Percentiles rank a stretch among this genome's conserved stretches.
phyloP scores from a whole-genome alignment of 1,284 basidiomycete genomes.

The Phylloboletellus chloephorus region DNA sequence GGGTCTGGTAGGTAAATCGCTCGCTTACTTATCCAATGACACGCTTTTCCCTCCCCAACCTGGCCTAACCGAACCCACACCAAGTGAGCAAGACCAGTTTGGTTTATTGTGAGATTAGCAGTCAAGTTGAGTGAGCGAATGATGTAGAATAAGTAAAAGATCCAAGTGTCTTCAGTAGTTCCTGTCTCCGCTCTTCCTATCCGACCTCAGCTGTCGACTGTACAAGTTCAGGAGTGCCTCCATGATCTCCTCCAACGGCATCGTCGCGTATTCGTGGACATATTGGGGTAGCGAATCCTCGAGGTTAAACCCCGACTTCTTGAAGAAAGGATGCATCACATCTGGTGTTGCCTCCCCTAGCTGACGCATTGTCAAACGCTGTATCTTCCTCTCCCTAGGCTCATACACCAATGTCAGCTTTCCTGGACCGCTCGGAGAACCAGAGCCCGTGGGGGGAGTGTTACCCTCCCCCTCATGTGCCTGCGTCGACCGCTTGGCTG shows the following conservation, averaged over 20 bases:
- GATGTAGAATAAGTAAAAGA: not conserved
- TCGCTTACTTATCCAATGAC: conserved; percentile 12
- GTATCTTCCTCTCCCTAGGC: conserved; percentile 54
- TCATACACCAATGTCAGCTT: conserved; percentile 44
- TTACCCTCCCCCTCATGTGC: conserved; percentile 14
- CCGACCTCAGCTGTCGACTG: conserved; percentile 59
- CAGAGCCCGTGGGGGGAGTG: not conserved
- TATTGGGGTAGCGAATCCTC: conserved; percentile 80
- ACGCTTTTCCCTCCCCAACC: not conserved
- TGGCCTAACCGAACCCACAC: not conserved
- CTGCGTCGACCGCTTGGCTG: conserved; percentile 14
- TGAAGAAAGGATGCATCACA: conserved; percentile 83
- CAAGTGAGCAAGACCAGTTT: conserved; percentile 1
- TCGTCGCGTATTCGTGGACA: conserved; percentile 81
- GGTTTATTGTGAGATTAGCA: not conserved
- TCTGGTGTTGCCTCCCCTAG: conserved; percentile 84
- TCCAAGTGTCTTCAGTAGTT: not conserved
- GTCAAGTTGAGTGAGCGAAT: not conserved
- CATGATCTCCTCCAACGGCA: conserved; percentile 82
- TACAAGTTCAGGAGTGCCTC: conserved; percentile 76
- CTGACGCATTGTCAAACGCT: conserved; percentile 74
- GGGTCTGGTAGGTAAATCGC: conserved; percentile 26
- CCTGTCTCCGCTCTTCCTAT: conserved; percentile 10
- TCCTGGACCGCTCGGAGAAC: conserved; percentile 7
- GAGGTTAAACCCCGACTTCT: conserved; percentile 74